Base-by-base conservation (phyloP, 2,329 filamentous ascomycete genomes). In the Ophiocordyceps camponoti-leonardi region DNA sequence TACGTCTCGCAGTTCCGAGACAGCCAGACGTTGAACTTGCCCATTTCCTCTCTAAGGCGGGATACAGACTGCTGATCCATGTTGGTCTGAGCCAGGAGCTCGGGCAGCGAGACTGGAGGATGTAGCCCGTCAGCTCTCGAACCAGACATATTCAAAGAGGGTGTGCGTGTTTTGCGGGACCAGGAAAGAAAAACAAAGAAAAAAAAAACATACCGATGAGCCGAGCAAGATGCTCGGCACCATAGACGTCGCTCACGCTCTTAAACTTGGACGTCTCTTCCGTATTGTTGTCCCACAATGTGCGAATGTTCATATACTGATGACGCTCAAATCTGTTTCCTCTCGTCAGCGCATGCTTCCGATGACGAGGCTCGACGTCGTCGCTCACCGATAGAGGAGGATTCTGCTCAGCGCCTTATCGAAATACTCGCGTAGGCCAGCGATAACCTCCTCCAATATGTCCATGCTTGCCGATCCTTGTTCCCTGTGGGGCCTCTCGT, bases 11-110 rank as follows among this genome's bases (percentile, higher is more conserved):
- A 78, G 55, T 90, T 79, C 53, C 81, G 83, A 48, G 81, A 76
- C 46, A 98, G 71, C 86, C 88, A 98, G 45, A 77, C 72, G 12
- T 82, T 86, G 63, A 98, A 81, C 63, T 87, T 90, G 53, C 77
- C 74, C 16, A 98, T 73, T 61, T 98, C 92, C 56, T 95, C 86
- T 13, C 87, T 81, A 23, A 96, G 76, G 42, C 87, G 83, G 50
- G 81, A 83, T 40, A 94, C 86, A 2, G 87, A 88, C 60, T 94
- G 87, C 45, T 82, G 73, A 57, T 96, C 92, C 87, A 98, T 94
- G 65, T 96, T 96, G 45, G 92, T 98, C 61, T 98, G 92, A 4
- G 88, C 88, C 50, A 96, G 80, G 39, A 96, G 78, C 59, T 98
- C 92, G 0, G 92, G 90, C 54, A 96, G 79, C 1, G 83, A 83